These are phyloP conservation scores for Raffaelea ambrosiae DNA, from an alignment of 2,329 filamentous ascomycete species.

Conservation along the genomic window DNA sequence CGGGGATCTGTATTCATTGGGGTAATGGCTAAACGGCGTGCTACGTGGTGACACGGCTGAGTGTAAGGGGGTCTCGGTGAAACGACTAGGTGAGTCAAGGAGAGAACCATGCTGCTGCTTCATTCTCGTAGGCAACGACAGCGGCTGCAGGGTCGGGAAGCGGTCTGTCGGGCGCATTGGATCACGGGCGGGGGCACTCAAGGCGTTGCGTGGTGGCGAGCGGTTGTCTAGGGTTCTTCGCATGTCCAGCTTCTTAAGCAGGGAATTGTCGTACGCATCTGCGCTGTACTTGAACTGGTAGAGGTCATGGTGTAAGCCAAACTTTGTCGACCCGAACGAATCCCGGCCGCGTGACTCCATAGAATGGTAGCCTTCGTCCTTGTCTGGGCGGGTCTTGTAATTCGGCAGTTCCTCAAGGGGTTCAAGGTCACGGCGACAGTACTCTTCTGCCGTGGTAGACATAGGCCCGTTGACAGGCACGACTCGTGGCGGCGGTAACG, in stretches of 20 bases:
- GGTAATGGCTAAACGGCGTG: slow-evolving; percentile 29
- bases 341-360: slow-evolving; percentile 11
- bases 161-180: slow-evolving; percentile 17
- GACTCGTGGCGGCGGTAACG: slow-evolving; percentile 25
- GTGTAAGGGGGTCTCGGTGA: slow-evolving; percentile 35
- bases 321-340: slow-evolving; percentile 22
- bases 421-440: slow-evolving; percentile 10
- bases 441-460: slow-evolving; percentile 10
- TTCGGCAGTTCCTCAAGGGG: slow-evolving; percentile 11
- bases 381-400: slow-evolving; percentile 14
- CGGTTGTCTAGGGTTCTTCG: slow-evolving; percentile 34
- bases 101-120: slow-evolving; percentile 26
- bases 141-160: slow-evolving; percentile 31
- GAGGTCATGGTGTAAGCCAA: slow-evolving; percentile 41
- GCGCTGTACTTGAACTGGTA: slow-evolving; percentile 38
- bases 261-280: slow-evolving; percentile 38
- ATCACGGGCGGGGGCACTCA: slow-evolving; percentile 28
- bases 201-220: slow-evolving; percentile 31
- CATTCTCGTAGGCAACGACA: slow-evolving; percentile 38
- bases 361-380: slow-evolving; percentile 16
- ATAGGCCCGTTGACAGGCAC: slow-evolving; percentile 19
- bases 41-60: slow-evolving; percentile 40
- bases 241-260: slow-evolving; percentile 49
- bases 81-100: slow-evolving; percentile 35
- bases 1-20: slow-evolving; percentile 31